A percentile compares a stretch with the other conserved stretches of the same genome.
Evolutionary conservation across 129 eudicot species (phyloP).

Genomic region (Kitagawia praeruptora): DNA sequence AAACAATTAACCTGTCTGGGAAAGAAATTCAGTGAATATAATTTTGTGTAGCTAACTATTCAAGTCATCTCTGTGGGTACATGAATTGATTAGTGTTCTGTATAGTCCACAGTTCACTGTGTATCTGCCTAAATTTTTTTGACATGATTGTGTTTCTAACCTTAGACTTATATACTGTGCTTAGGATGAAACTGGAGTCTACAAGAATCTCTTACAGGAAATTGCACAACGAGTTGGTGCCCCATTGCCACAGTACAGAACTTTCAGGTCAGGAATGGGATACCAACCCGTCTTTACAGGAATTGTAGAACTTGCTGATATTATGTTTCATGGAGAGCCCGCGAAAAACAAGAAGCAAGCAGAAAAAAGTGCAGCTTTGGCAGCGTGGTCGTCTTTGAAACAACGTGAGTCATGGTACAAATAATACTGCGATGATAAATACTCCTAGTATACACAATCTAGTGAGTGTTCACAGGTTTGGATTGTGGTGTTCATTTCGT

Average conservation of each 20-base stretch:
- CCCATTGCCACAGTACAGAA: slow-evolving; percentile 36
- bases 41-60: background rate
- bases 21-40: background rate
- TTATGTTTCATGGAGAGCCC: slow-evolving; percentile 30
- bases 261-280: slow-evolving; percentile 30
- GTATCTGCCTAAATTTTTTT: background rate
- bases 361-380: slow-evolving; percentile 44
- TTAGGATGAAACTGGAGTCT: slow-evolving; percentile 41
- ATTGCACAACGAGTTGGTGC: slow-evolving; percentile 44
- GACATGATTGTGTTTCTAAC: background rate
- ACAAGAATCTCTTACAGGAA: slow-evolving; percentile 41
- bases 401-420: slow-evolving; percentile 21
- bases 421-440: background rate
- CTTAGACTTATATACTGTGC: slow-evolving; percentile 8
- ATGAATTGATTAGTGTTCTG: background rate
- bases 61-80: background rate
- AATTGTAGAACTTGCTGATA: slow-evolving; percentile 31
- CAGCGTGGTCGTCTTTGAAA: slow-evolving; percentile 39
- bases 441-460: background rate
- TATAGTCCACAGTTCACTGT: background rate
- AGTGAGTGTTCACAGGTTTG: background rate
- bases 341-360: slow-evolving; percentile 43
- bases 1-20: background rate
- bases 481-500: background rate
- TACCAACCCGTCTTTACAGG: slow-evolving; percentile 36